A percentile compares a stretch with the other conserved stretches of the same genome.
Conservation (phyloP, 176 grass and related monocot species). For the Bromus sterilis region DNA sequence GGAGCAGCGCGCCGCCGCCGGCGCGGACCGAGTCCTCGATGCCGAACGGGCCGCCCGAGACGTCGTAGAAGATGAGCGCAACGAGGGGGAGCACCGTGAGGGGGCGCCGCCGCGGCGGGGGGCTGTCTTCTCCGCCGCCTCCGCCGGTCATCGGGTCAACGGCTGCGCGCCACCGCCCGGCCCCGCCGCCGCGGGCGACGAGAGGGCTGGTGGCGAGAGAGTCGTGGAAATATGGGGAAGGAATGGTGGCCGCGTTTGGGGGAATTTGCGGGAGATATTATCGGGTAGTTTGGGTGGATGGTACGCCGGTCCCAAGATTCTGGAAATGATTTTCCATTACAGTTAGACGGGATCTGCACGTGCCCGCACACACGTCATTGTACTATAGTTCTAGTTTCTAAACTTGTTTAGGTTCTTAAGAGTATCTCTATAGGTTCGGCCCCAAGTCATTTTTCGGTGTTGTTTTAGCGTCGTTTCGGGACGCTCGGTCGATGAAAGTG, state of each 20-base stretch:
- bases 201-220: background rate
- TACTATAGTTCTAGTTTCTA: too few species aligned
- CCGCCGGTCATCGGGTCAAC: conserved; percentile 23
- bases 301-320: background rate
- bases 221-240: background rate
- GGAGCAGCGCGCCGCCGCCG: conserved; percentile 77
- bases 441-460: too few species aligned
- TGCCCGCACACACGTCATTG: too few species aligned
- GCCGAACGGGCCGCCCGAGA: conserved; percentile 88
- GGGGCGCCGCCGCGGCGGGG: conserved; percentile 4
- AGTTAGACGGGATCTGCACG: too few species aligned
- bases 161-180: background rate
- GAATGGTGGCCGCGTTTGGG: background rate
- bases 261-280: background rate
- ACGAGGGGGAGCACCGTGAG: conserved; percentile 72
- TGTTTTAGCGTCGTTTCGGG: too few species aligned
- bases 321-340: background rate
- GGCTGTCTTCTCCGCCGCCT: background rate
- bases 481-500: too few species aligned
- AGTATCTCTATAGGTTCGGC: too few species aligned
- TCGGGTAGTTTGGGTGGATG: background rate
- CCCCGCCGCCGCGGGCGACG: background rate
- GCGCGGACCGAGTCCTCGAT: conserved; percentile 84
- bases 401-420: too few species aligned
- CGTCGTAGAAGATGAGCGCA: conserved; percentile 98